Base-by-base conservation (phyloP, 2,329 filamentous ascomycete genomes). In the Talaromyces sp. region DNA sequence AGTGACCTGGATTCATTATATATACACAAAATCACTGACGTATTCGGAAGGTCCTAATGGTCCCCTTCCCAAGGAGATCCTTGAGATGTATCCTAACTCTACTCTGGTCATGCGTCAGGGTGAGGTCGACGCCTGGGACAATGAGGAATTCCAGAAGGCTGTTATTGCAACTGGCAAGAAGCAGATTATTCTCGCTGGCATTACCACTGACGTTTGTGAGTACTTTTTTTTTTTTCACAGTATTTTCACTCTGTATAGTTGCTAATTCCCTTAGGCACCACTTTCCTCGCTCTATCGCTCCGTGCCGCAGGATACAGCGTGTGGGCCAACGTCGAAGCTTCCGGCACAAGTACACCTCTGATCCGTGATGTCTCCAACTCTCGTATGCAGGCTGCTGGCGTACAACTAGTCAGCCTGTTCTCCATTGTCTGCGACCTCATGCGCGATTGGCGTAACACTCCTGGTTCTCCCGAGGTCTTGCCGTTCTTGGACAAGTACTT, bases 81-180 rank as follows among this genome's bases (percentile, higher is more conserved):
- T 53, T 25, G 49, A 53, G 49, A 84, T 88, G 85, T 88, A 91
- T 72, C 90, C 90, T 29, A 78, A 85, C 54, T 86, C 88, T 0
- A 85, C 90, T 0, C 79, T 91, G 11, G 85, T 93, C 72, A 81
- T 84, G 70, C 86, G 90, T 40, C 83, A 89, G 67, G 90, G 90
- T 45, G 88, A 93, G 73, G 89, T 93, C 71, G 85, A 92, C 72
- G 90, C 90, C 2, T 92, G 89, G 90, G 91, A 93, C 73, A 92
- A 91, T 70, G 70, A 82, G 2, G 85, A 90, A 0, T 92, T 93
- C 80, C 84, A 84, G 40, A 81, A 80, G 1, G 89, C 90, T 1
- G 82, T 93, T 67, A 78, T 43, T 43, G 40, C 40, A n/a, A 43
- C 40, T 19, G 40, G 40, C 40, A 43, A 43, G 40, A 43, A 43